Evolutionary conservation across 2,329 filamentous ascomycete genomes (phyloP), one percentile per base, ranked within the genome.

Genomic region (Sodiomyces alkalinus): DNA sequence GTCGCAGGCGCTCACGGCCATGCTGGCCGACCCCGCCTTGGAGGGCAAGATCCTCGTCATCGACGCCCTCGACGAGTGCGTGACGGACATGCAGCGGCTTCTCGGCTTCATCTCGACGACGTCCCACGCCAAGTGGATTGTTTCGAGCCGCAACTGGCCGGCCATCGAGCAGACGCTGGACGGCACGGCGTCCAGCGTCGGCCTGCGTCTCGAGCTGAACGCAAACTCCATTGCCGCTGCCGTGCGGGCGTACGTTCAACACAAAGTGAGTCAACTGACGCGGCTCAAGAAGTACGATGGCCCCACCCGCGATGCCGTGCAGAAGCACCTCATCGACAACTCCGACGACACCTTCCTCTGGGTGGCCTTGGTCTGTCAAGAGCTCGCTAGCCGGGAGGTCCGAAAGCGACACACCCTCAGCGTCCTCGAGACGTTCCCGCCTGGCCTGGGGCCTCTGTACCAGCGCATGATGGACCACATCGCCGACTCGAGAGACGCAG

Each of bases 91-190:
- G 14, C 46, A 43, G 2, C 24, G 44, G 18, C 49, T 63, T 9
- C 39, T 63, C 14, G 28, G 47, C 1, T 35, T 57, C 13, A 47
- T 60, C 27, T 33, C 28, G 1, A 7, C 16, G 6, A n/a, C 11
- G 10, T 43, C 38, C 19, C 32, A 33, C 2, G 39, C 51, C 4
- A 64, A 57, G 36, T 62, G 53, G 53, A 31, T 64, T 12, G 32
- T 58, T 0, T 55, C 56, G 0, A 63, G 60, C 29, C 58, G 59
- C 7, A 58, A 60, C 19, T 43, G 33, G 40, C 36, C 33, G 0
- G 34, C 41, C 2, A 59, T 64, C 26, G 41, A 57, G 29, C 33
- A 47, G 23, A 19, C 30, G 2, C 39, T 61, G 5, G 32, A 40
- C n/a, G 12, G 13, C 5, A 27, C 31, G 1, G 23, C 28, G 0